phyloP scores from a whole-genome alignment of 108 stramenopile species.

The Epithemia pelagica region DNA sequence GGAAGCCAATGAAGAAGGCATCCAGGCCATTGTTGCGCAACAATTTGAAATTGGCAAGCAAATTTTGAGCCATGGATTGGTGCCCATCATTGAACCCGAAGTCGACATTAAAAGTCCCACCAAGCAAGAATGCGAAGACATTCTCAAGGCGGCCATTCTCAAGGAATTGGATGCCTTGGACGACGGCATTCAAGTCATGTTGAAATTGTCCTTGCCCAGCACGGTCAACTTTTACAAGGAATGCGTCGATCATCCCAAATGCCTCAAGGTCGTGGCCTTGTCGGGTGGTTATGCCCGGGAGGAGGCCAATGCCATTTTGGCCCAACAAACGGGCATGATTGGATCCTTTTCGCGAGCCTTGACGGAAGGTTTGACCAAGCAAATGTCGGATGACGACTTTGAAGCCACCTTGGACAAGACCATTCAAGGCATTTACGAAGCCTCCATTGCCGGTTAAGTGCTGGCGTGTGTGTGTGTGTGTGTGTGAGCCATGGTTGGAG shows the following conservation, averaged over 20 bases:
- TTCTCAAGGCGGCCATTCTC: conserved; percentile 44
- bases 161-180: conserved; percentile 48
- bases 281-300: conserved; percentile 66
- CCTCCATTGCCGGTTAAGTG: conserved; percentile 23
- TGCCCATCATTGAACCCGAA: conserved; percentile 83
- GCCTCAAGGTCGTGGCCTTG: conserved; percentile 66
- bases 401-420: conserved; percentile 42
- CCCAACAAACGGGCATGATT: conserved; percentile 58
- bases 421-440: conserved; percentile 51
- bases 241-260: conserved; percentile 58
- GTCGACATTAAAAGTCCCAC: conserved; percentile 55
- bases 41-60: conserved; percentile 71
- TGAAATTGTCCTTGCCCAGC: conserved; percentile 67
- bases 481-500: too few species aligned
- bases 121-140: conserved; percentile 53
- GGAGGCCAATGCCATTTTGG: conserved; percentile 46
- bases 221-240: conserved; percentile 54
- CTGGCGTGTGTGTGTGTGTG: too few species aligned
- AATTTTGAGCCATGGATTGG: conserved; percentile 48
- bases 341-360: conserved; percentile 78
- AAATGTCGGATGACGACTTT: conserved; percentile 53
- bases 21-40: conserved; percentile 69
- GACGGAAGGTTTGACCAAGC: conserved; percentile 50
- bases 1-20: conserved; percentile 52
- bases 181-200: conserved; percentile 47